phyloP scores from a whole-genome alignment of 1,139 yeast genomes.

The Tardiomyces blankii region DNA sequence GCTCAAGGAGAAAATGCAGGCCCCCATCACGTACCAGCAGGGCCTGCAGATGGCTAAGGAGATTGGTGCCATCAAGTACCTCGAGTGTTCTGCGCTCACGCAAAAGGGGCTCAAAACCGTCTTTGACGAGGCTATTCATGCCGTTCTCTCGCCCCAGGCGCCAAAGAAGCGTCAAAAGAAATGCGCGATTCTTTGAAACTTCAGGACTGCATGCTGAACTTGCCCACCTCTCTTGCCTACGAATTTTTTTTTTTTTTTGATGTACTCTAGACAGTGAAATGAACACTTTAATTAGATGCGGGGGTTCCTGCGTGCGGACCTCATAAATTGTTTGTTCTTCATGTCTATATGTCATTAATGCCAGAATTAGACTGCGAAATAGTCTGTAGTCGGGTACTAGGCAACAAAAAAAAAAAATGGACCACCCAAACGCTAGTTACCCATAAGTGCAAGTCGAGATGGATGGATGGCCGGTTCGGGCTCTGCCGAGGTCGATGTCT shows the following conservation, averaged over 20 bases:
- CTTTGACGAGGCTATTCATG: constrained; percentile 69
- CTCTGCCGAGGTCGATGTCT: background rate
- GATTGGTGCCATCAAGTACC: constrained; percentile 66
- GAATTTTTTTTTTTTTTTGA: constrained; percentile 4
- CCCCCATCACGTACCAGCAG: constrained; percentile 52
- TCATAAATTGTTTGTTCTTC: too few species aligned
- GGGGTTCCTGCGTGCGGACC: too few species aligned
- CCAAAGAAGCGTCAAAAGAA: constrained; percentile 32
- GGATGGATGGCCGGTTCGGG: constrained; percentile 14
- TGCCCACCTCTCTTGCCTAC: too few species aligned
- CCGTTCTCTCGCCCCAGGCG: constrained; percentile 47
- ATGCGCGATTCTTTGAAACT: constrained; percentile 62
- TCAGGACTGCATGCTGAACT: background rate
- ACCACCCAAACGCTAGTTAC: background rate
- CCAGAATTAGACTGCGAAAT: too few species aligned
- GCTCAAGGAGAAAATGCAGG: constrained; percentile 46
- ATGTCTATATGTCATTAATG: too few species aligned
- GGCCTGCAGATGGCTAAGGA: constrained; percentile 52
- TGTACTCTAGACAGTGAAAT: constrained; percentile 1
- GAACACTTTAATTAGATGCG: constrained; percentile 2
- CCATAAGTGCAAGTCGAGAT: constrained; percentile 11
- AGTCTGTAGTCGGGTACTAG: too few species aligned
- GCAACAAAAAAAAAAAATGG: too few species aligned
- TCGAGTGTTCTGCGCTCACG: constrained; percentile 91
- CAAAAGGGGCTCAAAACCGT: constrained; percentile 70